These are phyloP conservation scores for Neocucurbitaria cava DNA, from an alignment of 2,329 filamentous ascomycete species.

Conservation along the genomic window DNA sequence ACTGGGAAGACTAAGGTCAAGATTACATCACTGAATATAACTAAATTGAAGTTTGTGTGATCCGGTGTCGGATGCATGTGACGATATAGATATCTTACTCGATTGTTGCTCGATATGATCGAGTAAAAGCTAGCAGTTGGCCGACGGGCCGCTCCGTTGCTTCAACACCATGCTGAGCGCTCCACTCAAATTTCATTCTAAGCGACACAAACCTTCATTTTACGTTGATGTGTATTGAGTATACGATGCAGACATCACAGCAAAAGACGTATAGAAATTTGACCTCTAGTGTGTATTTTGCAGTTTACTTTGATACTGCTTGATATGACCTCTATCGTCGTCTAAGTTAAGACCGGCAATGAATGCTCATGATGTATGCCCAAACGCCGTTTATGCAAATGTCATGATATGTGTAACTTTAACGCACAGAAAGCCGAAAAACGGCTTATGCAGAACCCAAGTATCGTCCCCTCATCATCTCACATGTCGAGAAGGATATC, in stretches of 20 bases:
- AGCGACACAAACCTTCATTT: neutral
- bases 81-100: neutral
- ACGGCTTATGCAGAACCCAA: neutral
- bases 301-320: neutral
- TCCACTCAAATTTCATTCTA: neutral
- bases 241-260: neutral
- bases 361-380: neutral
- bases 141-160: neutral
- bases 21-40: neutral
- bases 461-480: neutral
- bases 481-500: neutral
- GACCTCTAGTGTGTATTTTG: neutral
- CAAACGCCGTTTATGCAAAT: conserved; percentile 20
- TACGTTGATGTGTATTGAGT: neutral
- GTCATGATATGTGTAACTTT: conserved; percentile 10
- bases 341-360: neutral
- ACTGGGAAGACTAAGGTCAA: no score
- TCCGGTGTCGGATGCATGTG: neutral
- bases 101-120: neutral
- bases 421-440: neutral
- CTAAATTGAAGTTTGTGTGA: neutral
- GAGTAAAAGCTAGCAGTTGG: neutral
- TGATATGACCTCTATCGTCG: neutral
- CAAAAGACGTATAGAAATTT: neutral
- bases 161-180: neutral